These are phyloP conservation scores for Oryza longistaminata DNA, from an alignment of 176 grass and related monocot genomes.

Conservation along the genomic window DNA sequence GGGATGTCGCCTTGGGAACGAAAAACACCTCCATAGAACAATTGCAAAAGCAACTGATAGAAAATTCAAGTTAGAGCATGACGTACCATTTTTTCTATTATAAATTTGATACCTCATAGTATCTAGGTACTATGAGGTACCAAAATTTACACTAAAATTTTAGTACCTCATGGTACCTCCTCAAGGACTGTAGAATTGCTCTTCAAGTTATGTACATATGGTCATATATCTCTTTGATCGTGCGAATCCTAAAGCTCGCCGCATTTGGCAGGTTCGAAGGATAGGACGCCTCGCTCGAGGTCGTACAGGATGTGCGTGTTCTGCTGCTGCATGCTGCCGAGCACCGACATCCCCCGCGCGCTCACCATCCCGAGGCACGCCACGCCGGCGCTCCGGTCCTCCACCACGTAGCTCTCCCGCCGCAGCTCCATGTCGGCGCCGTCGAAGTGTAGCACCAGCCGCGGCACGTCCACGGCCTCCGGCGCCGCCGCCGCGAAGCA, in stretches of 20 bases:
- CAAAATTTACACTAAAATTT: no score
- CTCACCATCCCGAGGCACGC: slow-evolving; percentile 48
- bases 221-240: no score
- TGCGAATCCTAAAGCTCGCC: neutral
- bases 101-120: no score
- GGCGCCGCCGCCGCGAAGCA: slow-evolving; percentile 49
- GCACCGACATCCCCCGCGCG: slow-evolving; percentile 43
- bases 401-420: slow-evolving; percentile 48
- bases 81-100: no score
- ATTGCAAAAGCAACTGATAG: no score
- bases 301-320: slow-evolving; percentile 64
- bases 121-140: no score
- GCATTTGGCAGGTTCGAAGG: slow-evolving; percentile 50
- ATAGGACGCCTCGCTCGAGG: slow-evolving; percentile 39
- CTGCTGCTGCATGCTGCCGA: slow-evolving; percentile 78
- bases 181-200: no score
- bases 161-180: no score
- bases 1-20: no score
- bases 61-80: no score
- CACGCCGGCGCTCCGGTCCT: slow-evolving; percentile 15
- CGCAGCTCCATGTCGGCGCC: slow-evolving; percentile 58
- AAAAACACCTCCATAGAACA: no score
- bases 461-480: slow-evolving; percentile 39
- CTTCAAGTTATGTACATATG: no score
- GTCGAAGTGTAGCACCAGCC: slow-evolving; percentile 57